phyloP scores from a whole-genome alignment of 352 stramenopile genomes.

The Pythium rhizo-oryzae region DNA sequence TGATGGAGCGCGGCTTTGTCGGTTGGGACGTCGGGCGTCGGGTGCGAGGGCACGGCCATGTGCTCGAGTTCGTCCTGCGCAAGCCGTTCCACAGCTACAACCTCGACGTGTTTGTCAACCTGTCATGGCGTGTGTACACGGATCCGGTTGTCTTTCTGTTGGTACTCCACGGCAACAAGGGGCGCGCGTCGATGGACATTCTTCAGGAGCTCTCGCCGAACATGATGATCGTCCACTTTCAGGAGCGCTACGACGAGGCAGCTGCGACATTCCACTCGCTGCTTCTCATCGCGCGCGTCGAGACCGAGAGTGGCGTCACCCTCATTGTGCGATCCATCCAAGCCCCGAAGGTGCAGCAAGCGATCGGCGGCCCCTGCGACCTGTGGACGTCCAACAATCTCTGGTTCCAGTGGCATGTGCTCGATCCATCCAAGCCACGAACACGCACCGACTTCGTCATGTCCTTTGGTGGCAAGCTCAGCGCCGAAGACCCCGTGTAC shows the following conservation, averaged over 20 bases:
- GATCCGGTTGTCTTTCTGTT: neutral
- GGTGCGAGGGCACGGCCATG: neutral
- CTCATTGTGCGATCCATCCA: neutral
- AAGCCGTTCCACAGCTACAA: neutral
- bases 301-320: neutral
- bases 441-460: neutral
- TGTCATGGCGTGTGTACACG: neutral
- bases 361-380: neutral
- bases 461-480: neutral
- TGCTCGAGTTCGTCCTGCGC: neutral
- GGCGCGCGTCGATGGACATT: neutral
- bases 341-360: neutral
- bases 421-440: neutral
- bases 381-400: no score
- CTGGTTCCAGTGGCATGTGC: neutral
- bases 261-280: neutral
- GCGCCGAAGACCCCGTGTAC: neutral
- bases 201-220: neutral
- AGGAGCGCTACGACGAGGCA: neutral
- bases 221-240: constrained; percentile 2
- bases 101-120: neutral
- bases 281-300: neutral
- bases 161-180: neutral
- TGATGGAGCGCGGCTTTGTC: neutral
- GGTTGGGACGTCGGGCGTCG: neutral